Base-by-base conservation (phyloP, 169 alveolate genomes). In the Sarcocystis neurona region DNA sequence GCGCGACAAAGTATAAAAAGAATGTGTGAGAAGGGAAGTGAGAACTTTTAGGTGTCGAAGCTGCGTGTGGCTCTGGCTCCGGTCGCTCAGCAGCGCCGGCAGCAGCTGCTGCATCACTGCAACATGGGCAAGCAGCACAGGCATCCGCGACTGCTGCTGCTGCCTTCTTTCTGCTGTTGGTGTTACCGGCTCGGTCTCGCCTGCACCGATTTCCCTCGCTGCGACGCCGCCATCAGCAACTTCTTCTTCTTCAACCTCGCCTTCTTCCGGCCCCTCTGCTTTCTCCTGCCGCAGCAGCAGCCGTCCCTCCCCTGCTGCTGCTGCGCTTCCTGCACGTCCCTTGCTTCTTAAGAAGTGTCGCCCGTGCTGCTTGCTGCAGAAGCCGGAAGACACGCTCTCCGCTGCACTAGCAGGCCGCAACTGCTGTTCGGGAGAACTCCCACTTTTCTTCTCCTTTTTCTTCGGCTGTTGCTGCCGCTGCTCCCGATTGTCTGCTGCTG, bases 41-140 rank as follows among this genome's bases (percentile, higher is more conserved):
- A 72, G 32, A 34, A 56, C 82, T 30, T 43, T 39, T 1, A 72
- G 30, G 23, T 39, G 6, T 30, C 41, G 82, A 12, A 72, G 82
- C 12, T 72, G 82, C 6, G 53, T 39, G 58, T 30, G 15, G 53
- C 39, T 72, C 82, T 32, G 18, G n/a, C n/a, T n/a, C n/a, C n/a
- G n/a, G n/a, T 32, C 82, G 18, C 41, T 53, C 56, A 72, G 82
- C 58, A 72, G 56, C 15, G 56, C 46, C 37, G 82, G 58, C 82
- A 72, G 34, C 34, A 72, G 53, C 82, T 72, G 82, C 82, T 72
- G 82, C 47, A 72, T 72, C 32, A 72, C 39, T 6, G 82, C 82
- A 15, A 72, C 82, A 39, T 72, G 82, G 39, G 82, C 82, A 2
- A 72, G 34, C 27, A 72, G 82, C 1, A 47, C 58, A 15, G 82